Conservation (phyloP, 305 asterid species). For the Fraxinus platypoda region DNA sequence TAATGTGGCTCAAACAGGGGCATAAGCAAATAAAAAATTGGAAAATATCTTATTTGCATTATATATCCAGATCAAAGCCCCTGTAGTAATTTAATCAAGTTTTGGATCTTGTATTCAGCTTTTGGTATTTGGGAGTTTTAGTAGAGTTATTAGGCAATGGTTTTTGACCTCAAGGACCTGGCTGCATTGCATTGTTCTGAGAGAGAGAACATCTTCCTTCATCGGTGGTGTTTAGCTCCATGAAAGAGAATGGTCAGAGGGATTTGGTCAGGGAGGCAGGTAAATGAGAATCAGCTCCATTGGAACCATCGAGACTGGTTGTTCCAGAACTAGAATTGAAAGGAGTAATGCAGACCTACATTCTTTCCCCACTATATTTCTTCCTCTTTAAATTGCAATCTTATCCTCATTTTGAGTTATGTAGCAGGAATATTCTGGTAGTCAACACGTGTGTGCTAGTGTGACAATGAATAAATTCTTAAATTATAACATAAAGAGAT, state of each 20-base stretch:
- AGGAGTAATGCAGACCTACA: not conserved
- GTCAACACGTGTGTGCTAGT: not conserved
- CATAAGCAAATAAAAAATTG: too few relatives aligned
- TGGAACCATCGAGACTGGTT: not conserved
- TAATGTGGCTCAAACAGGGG: too few relatives aligned
- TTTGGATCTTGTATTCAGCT: not conserved
- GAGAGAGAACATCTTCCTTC: not conserved
- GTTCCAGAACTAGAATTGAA: not conserved
- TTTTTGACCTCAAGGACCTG: not conserved
- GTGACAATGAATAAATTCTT: not conserved
- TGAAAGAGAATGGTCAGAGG: not conserved
- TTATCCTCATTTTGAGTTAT: not conserved
- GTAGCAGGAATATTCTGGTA: not conserved
- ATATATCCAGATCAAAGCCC: not conserved
- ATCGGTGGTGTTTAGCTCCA: not conserved
- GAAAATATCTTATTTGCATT: not conserved
- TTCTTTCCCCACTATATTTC: not conserved
- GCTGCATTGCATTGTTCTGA: not conserved
- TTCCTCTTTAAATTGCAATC: not conserved
- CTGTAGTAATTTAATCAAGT: not conserved
- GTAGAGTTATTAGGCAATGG: not conserved
- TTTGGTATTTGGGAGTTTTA: not conserved
- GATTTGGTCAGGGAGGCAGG: not conserved
- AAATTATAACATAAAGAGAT: constrained; percentile 5
- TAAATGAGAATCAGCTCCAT: not conserved